phyloP scores from a whole-genome alignment of 495 filamentous ascomycete genomes.

The Xylaria scruposa region DNA sequence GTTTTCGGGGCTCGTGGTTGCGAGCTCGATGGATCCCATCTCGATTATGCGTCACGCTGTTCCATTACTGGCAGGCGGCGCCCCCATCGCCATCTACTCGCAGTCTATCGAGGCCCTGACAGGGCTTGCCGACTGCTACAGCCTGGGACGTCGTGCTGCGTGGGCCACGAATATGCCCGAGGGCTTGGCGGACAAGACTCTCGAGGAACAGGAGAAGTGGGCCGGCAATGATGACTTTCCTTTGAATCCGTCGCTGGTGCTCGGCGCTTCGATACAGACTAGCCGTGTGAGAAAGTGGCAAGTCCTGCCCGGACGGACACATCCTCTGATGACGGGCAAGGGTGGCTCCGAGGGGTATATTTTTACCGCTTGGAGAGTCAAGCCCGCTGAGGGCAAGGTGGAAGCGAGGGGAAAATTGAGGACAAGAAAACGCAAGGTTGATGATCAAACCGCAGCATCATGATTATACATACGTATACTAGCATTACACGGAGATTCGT shows the following conservation, averaged over 20 bases:
- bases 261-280: conserved; percentile 81
- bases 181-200: conserved; percentile 44
- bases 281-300: conserved; percentile 80
- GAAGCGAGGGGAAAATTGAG: conserved; percentile 81
- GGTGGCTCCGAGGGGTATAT: conserved; percentile 92
- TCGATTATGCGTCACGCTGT: conserved; percentile 74
- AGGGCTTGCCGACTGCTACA: conserved; percentile 79
- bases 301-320: conserved; percentile 88
- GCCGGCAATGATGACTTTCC: conserved; percentile 73
- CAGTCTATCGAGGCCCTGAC: conserved; percentile 78
- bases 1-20: conserved; percentile 84
- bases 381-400: conserved; percentile 77
- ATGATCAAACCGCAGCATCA: conserved; percentile 19
- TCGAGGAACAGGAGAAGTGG: conserved; percentile 54
- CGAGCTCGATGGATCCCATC: conserved; percentile 78
- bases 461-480: background rate
- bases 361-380: conserved; percentile 80
- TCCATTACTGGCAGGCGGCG: conserved; percentile 82
- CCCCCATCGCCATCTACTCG: conserved; percentile 82
- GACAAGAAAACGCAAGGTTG: conserved; percentile 63
- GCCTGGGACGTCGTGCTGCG: conserved; percentile 73
- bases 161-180: conserved; percentile 56
- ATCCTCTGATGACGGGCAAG: conserved; percentile 87
- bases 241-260: conserved; percentile 79
- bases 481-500: background rate